Base-by-base conservation (phyloP, 805 yeast species). In the Clavispora carvajalis region DNA sequence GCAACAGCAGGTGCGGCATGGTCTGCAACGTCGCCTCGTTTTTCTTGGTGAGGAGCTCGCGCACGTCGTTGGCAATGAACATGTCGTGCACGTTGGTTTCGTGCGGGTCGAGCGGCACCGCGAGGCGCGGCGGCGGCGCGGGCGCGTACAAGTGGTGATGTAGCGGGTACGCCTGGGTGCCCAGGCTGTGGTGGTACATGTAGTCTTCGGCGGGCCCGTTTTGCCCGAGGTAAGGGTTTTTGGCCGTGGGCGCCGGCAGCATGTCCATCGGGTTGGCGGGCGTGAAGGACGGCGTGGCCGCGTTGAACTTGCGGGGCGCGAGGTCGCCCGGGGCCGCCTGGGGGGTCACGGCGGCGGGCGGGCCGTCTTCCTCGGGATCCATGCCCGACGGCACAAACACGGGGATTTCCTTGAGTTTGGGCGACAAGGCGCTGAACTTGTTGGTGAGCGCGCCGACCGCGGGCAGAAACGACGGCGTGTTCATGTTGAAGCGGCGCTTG, bases 91-190 rank as follows among this genome's bases (percentile, higher is more conserved):
- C 76, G 23, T 78, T 79, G 33, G 88, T 74, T 62, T 89, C 90
- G 57, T 89, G 80, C 1, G 86, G 78, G 36, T 74, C 73, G 46
- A 85, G 65, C 11, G 81, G 79, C 8, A 76, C 60, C 30, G 73
- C 70, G 36, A 81, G 59, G 54, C 82, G 80, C 7, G 89, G 90
- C 3, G 90, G 87, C 8, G 96, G 91, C 22, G 79, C 74, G 2
- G 97, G 97, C 0, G 96, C 93, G 62, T 91, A 90, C 29, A 88
- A 63, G 62, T 90, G 96, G 58, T 86, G 85, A 54, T 88, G 88
- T 33, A 86, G 64, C 0, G 85, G 84, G 48, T 65, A 79, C 11
- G 52, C 19, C 41, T 29, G 52, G 15, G 48, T 31, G 12, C 28
- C 37, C 35, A 39, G 54, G 23, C 40, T 37, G 26, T 18, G 31